A percentile compares a stretch with the other conserved stretches of the same genome.
phyloP scores from a whole-genome alignment of 106 monocot genomes.

The Dendrobium nobile region DNA sequence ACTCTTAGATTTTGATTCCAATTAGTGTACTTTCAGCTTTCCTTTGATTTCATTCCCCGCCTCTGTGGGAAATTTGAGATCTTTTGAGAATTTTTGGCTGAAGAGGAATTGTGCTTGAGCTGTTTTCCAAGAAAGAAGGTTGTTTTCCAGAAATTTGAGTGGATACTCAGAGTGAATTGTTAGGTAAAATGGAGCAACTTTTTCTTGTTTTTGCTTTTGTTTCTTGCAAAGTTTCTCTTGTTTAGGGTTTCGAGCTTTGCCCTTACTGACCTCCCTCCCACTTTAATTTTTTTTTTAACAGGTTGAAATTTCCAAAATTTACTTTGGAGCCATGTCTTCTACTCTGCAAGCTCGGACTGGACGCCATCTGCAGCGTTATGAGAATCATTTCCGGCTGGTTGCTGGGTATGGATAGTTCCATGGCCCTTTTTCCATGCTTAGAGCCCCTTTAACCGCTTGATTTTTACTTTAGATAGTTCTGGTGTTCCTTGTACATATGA shows the following conservation, averaged over 20 bases:
- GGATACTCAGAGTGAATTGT: not conserved
- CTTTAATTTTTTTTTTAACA: not conserved
- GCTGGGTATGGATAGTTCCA: slow-evolving; percentile 10
- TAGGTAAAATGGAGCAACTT: not conserved
- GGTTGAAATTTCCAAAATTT: not conserved
- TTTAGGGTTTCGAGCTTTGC: not conserved
- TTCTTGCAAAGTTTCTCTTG: not conserved
- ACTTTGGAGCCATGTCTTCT: slow-evolving; percentile 1
- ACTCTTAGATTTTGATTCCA: not conserved
- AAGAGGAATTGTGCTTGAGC: not conserved
- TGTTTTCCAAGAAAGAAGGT: not conserved
- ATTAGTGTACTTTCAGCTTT: not conserved
- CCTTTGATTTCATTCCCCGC: not conserved
- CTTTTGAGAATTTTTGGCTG: not conserved
- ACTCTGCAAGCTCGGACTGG: slow-evolving; percentile 14
- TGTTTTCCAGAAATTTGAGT: not conserved
- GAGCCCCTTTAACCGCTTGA: too few relatives aligned
- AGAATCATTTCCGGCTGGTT: slow-evolving; percentile 16
- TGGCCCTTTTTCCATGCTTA: not conserved
- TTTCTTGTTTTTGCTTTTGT: not conserved
- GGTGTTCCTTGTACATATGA: not conserved
- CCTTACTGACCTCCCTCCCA: not conserved
- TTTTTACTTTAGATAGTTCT: too few relatives aligned
- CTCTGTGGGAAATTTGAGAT: not conserved
- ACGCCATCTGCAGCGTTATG: slow-evolving; percentile 15